These are phyloP conservation scores for Metschnikowia sp. DNA, from an alignment of 805 yeast species.

Conservation along the genomic window DNA sequence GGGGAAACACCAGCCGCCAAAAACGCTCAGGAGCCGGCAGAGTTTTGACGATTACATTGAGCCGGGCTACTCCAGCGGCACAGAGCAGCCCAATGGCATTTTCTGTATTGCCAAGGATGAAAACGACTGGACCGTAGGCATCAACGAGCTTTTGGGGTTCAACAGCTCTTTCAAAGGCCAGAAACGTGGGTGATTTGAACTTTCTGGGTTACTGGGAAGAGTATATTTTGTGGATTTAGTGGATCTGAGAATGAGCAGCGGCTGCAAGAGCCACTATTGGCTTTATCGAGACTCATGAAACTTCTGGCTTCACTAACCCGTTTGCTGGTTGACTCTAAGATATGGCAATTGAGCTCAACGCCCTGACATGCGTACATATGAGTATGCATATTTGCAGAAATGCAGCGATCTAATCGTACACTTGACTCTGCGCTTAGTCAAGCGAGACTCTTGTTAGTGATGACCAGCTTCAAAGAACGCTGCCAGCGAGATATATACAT, in stretches of 20 bases:
- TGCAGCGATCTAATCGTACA: too few species aligned
- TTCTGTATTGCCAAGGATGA: constrained; percentile 84
- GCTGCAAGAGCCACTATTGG: too few species aligned
- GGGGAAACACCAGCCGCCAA: constrained; percentile 45
- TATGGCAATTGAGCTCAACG: too few species aligned
- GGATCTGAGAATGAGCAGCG: not conserved
- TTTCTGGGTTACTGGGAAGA: not conserved
- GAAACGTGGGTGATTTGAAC: not conserved
- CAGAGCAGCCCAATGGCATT: constrained; percentile 48
- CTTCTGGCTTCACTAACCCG: too few species aligned
- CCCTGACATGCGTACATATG: too few species aligned
- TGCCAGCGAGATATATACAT: too few species aligned
- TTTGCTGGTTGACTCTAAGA: too few species aligned
- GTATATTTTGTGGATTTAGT: not conserved
- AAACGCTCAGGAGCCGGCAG: constrained; percentile 12
- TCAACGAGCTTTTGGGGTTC: constrained; percentile 85
- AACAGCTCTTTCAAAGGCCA: constrained; percentile 69
- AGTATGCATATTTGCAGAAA: too few species aligned
- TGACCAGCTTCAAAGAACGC: too few species aligned
- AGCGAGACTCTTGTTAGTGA: too few species aligned
- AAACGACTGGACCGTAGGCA: constrained; percentile 89
- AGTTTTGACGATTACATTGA: constrained; percentile 21
- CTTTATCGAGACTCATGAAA: too few species aligned
- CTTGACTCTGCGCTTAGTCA: too few species aligned
- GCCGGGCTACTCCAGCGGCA: constrained; percentile 14